Conservation (phyloP, 306 rosid species). For the Corylus avellana region DNA sequence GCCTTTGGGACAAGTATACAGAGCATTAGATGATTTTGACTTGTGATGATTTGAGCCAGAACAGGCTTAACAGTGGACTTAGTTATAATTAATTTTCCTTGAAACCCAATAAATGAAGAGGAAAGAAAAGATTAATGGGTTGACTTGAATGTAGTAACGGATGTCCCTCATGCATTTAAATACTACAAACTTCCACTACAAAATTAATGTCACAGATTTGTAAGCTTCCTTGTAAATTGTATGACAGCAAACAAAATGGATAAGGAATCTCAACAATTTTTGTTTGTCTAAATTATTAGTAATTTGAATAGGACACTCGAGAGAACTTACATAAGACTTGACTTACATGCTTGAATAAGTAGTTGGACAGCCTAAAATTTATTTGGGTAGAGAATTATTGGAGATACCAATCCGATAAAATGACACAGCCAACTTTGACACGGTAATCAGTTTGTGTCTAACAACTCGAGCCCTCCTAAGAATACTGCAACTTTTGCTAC, state of each 20-base stretch:
- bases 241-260: background rate
- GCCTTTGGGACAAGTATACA: background rate
- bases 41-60: background rate
- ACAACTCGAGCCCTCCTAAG: background rate
- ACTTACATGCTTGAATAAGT: too few species aligned
- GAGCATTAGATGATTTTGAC: conserved; percentile 3
- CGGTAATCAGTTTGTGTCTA: background rate
- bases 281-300: too few species aligned
- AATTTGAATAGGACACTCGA: too few species aligned
- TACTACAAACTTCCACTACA: background rate
- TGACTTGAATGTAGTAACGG: background rate
- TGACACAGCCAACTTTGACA: too few species aligned
- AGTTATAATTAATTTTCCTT: background rate
- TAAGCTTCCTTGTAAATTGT: background rate
- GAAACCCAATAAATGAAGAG: background rate
- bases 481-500: too few species aligned
- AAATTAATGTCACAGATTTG: background rate
- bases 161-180: background rate
- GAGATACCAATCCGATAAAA: too few species aligned
- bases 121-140: background rate
- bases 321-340: too few species aligned
- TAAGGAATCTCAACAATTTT: too few species aligned
- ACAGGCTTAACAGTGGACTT: conserved; percentile 1
- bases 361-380: too few species aligned
- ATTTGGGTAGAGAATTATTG: too few species aligned